Evolutionary conservation across 257 asterid genomes (phyloP).

Genomic region (Primulina huaijiensis): DNA sequence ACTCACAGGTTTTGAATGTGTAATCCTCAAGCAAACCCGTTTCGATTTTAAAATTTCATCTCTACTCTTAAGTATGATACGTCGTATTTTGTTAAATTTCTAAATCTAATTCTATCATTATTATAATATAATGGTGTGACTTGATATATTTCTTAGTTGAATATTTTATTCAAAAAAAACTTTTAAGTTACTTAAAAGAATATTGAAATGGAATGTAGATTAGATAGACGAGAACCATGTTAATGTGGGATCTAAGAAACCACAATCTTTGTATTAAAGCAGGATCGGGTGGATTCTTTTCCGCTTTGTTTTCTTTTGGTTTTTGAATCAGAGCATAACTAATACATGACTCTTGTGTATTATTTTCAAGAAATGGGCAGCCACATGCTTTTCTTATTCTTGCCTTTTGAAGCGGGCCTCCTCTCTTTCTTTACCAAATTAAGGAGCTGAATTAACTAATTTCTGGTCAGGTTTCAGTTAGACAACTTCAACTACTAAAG

Average conservation of each 20-base stretch:
- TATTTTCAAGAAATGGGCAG: conserved; percentile 16
- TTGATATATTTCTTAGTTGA: too few species aligned
- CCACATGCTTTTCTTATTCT: conserved; percentile 9
- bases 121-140: too few species aligned
- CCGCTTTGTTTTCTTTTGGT: conserved; percentile 8
- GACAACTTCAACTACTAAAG: conserved; percentile 6
- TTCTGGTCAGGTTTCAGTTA: conserved; percentile 23
- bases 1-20: conserved; percentile 8
- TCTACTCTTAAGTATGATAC: too few species aligned
- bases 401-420: conserved; percentile 8
- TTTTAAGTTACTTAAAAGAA: too few species aligned
- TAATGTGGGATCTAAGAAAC: neutral
- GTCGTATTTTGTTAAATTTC: neutral
- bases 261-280: neutral
- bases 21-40: conserved; percentile 18
- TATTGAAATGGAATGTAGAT: too few species aligned
- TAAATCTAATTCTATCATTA: too few species aligned
- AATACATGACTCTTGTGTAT: neutral
- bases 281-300: conserved; percentile 14
- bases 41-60: too few species aligned
- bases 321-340: neutral
- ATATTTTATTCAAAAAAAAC: too few species aligned
- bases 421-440: conserved; percentile 9
- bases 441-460: conserved; percentile 21
- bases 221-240: too few species aligned